Conservation (phyloP, 2,329 filamentous ascomycete species). For the Monosporascus sp. region DNA sequence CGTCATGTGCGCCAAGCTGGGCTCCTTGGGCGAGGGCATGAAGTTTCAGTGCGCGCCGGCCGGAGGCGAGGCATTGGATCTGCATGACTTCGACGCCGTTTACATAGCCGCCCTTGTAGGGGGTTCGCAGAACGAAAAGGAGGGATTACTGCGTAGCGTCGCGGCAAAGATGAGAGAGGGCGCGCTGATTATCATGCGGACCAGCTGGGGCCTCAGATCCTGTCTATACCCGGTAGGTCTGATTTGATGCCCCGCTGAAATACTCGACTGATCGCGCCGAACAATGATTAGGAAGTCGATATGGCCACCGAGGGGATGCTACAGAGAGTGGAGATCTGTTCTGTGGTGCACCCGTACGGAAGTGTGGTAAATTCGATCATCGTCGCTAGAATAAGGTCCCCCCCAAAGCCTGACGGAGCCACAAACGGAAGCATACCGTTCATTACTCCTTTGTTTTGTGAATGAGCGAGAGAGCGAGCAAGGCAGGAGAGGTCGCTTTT, state of each 20-base stretch:
- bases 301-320: conserved; percentile 28
- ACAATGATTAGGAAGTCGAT: conserved; percentile 30
- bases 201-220: conserved; percentile 36
- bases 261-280: not conserved
- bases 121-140: conserved; percentile 34
- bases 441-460: too few relatives aligned
- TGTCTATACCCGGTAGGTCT: conserved; percentile 42
- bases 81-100: conserved; percentile 38
- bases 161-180: conserved; percentile 34
- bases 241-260: not conserved
- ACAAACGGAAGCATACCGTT: not conserved
- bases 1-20: conserved; percentile 27
- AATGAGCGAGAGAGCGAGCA: too few relatives aligned
- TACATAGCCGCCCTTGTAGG: conserved; percentile 48
- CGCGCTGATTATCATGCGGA: conserved; percentile 40
- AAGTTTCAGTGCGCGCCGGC: conserved; percentile 33
- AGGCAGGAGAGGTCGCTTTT: too few relatives aligned
- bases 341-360: conserved; percentile 42
- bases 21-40: conserved; percentile 26
- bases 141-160: conserved; percentile 31
- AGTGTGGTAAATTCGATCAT: conserved; percentile 46
- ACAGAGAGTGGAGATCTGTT: conserved; percentile 32
- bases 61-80: conserved; percentile 12
- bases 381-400: conserved; percentile 20
- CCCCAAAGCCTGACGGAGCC: not conserved